Evolutionary conservation across 1,284 basidiomycete species (phyloP).

Genomic region (Lentinus polychrous): DNA sequence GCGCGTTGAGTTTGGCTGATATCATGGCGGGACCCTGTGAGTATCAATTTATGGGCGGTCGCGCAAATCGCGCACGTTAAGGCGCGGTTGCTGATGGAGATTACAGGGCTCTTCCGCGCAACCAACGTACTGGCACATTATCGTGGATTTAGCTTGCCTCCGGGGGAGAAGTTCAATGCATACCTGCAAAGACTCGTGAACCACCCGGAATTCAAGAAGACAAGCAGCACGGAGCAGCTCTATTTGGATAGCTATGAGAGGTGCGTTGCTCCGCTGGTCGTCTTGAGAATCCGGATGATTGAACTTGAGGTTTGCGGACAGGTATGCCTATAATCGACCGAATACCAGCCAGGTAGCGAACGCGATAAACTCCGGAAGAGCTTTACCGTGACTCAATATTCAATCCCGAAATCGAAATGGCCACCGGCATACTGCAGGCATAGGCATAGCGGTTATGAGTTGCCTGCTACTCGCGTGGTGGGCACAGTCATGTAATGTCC

Average conservation of each 20-base stretch:
- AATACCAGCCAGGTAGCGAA: conserved; percentile 69
- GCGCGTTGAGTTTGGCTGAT: conserved; percentile 60
- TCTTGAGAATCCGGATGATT: not conserved
- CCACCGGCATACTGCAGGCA: too few species aligned
- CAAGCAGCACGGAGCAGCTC: conserved; percentile 64
- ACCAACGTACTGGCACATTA: conserved; percentile 64
- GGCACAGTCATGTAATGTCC: too few species aligned
- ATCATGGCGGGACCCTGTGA: conserved; percentile 72
- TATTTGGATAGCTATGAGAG: conserved; percentile 76
- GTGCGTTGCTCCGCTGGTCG: conserved; percentile 25
- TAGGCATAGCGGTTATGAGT: too few species aligned
- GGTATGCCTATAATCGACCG: conserved; percentile 67
- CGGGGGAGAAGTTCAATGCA: conserved; percentile 38
- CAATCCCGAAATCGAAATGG: too few species aligned
- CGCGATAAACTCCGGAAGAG: conserved; percentile 59
- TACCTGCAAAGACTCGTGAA: conserved; percentile 52
- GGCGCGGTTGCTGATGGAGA: not conserved
- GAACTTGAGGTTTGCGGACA: conserved; percentile 18
- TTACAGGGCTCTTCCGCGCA: conserved; percentile 58
- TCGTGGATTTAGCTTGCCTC: conserved; percentile 53
- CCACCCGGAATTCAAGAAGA: conserved; percentile 60
- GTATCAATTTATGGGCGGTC: not conserved
- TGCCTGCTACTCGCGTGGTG: too few species aligned
- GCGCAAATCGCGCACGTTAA: too few species aligned
- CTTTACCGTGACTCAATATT: conserved; percentile 53